A percentile compares a stretch with the other conserved stretches of the same genome.
phyloP scores from a whole-genome alignment of 2,329 filamentous ascomycete genomes.

The Paraphoma chrysanthemicola region DNA sequence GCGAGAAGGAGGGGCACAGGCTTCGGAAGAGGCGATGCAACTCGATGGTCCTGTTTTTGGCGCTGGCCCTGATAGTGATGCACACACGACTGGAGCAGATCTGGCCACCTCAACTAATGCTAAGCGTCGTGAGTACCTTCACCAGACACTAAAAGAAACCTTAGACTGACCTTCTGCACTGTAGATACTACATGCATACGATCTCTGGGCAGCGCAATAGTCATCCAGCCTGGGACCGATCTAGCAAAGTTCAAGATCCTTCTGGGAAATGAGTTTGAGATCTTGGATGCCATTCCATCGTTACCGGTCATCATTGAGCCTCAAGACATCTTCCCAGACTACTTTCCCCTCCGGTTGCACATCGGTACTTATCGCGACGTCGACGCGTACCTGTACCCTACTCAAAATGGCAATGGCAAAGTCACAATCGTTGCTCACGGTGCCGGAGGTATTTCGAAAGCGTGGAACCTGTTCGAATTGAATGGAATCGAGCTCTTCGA shows the following conservation, averaged over 20 bases:
- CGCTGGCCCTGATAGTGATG: no score
- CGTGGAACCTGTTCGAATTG: neutral
- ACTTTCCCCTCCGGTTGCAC: neutral
- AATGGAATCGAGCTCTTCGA: constrained; percentile 1
- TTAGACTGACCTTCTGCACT: neutral
- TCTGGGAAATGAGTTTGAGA: neutral
- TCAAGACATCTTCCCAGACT: neutral
- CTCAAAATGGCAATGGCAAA: neutral
- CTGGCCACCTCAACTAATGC: no score
- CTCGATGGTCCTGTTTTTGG: no score
- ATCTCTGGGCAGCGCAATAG: neutral
- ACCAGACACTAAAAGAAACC: neutral
- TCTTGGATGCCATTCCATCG: constrained; percentile 1
- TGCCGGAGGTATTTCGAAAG: neutral
- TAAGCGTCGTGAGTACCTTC: no score
- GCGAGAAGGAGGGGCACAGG: neutral
- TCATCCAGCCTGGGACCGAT: neutral
- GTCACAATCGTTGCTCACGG: neutral
- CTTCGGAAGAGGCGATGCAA: neutral
- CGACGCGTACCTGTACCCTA: neutral
- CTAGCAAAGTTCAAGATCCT: neutral
- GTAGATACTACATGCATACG: neutral
- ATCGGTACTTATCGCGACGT: neutral
- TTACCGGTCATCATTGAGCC: neutral
- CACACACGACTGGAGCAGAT: no score